Evolutionary conservation across 1,284 basidiomycete genomes (phyloP).

Genomic region (Melanopsichium pennsylvanicum): DNA sequence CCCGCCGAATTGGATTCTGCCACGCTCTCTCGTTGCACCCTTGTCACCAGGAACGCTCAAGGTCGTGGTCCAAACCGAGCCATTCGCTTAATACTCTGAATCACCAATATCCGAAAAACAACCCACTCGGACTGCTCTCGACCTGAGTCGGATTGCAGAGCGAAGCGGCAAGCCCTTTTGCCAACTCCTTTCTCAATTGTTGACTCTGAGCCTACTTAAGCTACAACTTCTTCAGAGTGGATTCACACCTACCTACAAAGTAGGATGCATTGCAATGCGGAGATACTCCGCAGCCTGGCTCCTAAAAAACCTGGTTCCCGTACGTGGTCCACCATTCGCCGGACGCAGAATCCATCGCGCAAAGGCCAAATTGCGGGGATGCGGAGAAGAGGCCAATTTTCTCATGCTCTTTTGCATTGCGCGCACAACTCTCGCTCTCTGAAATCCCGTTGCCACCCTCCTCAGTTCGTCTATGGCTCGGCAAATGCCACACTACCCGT

Average conservation of each 20-base stretch:
- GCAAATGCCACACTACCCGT: slow-evolving; percentile 7
- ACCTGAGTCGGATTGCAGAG: too few species aligned
- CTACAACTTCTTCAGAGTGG: too few species aligned
- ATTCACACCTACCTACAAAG: too few species aligned
- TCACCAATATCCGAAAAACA: slow-evolving; percentile 1
- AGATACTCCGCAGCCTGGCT: background rate
- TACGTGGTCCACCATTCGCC: too few species aligned
- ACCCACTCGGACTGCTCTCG: too few species aligned
- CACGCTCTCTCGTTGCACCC: slow-evolving; percentile 6
- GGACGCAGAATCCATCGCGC: too few species aligned
- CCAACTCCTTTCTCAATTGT: too few species aligned
- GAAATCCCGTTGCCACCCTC: slow-evolving; percentile 11
- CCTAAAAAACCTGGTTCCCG: too few species aligned
- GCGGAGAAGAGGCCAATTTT: slow-evolving; percentile 4
- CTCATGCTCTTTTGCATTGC: background rate
- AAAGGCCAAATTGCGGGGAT: background rate
- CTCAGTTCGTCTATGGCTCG: slow-evolving; percentile 8
- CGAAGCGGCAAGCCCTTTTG: too few species aligned
- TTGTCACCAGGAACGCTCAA: slow-evolving; percentile 15
- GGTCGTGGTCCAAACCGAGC: slow-evolving; percentile 10
- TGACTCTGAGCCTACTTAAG: too few species aligned
- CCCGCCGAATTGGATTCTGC: slow-evolving; percentile 3
- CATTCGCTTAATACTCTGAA: slow-evolving; percentile 9
- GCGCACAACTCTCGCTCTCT: background rate
- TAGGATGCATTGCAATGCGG: too few species aligned